Evolutionary conservation across 2,329 filamentous ascomycete species (phyloP).

Genomic region (Thermochaetoides dissita): DNA sequence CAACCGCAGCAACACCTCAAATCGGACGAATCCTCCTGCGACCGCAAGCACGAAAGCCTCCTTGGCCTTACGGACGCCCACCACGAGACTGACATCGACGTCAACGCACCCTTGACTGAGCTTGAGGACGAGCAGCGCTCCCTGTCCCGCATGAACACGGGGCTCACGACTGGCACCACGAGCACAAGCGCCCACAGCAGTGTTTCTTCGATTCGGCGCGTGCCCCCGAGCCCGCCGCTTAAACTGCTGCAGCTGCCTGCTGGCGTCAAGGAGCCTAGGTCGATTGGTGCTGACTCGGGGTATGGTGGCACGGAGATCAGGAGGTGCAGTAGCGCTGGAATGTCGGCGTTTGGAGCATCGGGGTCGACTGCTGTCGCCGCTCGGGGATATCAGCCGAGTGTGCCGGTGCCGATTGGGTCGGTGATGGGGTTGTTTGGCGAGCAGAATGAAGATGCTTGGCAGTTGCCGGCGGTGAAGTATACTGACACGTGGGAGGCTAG

Average conservation of each 20-base stretch:
- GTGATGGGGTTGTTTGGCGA: too few species aligned
- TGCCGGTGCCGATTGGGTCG: too few species aligned
- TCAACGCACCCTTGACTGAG: constrained; percentile 15
- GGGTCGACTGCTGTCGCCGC: too few species aligned
- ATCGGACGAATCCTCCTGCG: background rate
- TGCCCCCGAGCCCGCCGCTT: constrained; percentile 15
- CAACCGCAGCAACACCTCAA: constrained; percentile 2
- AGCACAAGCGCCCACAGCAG: constrained; percentile 9
- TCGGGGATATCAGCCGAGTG: too few species aligned
- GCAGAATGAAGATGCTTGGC: too few species aligned
- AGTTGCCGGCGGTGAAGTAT: too few species aligned
- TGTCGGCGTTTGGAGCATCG: too few species aligned
- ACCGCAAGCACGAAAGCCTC: constrained; percentile 13
- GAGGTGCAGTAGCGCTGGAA: too few species aligned
- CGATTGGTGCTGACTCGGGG: too few species aligned
- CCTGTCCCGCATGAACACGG: constrained; percentile 13
- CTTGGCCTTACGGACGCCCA: constrained; percentile 19
- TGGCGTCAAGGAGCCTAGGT: too few species aligned
- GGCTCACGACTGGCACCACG: constrained; percentile 9
- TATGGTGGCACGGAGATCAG: too few species aligned
- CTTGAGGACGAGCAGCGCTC: constrained; percentile 13
- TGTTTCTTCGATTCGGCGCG: constrained; percentile 14
- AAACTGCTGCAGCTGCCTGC: background rate
- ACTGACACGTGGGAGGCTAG: too few species aligned
- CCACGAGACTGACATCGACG: constrained; percentile 13